phyloP scores from a whole-genome alignment of 2,329 filamentous ascomycete species.

The Onygenales sp. region DNA sequence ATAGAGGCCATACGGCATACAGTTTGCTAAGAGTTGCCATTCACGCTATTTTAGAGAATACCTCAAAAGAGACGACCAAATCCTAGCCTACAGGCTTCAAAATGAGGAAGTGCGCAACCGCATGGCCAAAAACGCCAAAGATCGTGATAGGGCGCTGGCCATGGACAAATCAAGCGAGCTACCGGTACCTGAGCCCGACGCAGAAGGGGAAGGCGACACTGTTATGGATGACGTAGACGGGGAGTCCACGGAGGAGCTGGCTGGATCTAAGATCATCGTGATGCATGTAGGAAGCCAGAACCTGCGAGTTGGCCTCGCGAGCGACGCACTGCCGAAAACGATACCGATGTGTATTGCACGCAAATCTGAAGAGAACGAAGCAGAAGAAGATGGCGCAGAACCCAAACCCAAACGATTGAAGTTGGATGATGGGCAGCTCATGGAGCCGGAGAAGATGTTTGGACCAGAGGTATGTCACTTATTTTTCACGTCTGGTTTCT shows the following conservation, averaged over 20 bases:
- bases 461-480: slow-evolving; percentile 61
- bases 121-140: slow-evolving; percentile 77
- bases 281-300: slow-evolving; percentile 96
- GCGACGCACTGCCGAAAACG: slow-evolving; percentile 86
- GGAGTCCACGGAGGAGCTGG: slow-evolving; percentile 49
- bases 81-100: slow-evolving; percentile 78
- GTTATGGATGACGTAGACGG: slow-evolving; percentile 50
- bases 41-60: slow-evolving; percentile 59
- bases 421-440: slow-evolving; percentile 40
- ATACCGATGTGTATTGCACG: slow-evolving; percentile 87
- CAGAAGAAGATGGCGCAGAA: slow-evolving; percentile 70
- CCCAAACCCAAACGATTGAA: slow-evolving; percentile 62
- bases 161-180: slow-evolving; percentile 61
- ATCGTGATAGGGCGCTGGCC: slow-evolving; percentile 75
- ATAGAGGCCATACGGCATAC: no score
- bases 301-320: slow-evolving; percentile 86
- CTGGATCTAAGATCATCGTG: slow-evolving; percentile 84
- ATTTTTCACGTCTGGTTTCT: neutral
- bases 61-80: slow-evolving; percentile 95
- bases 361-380: slow-evolving; percentile 67
- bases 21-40: no score
- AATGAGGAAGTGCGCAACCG: slow-evolving; percentile 76
- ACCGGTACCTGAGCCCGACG: slow-evolving; percentile 41
- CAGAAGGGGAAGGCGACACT: slow-evolving; percentile 38
- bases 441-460: slow-evolving; percentile 67